Evolutionary conservation across 768 basidiomycete genomes (phyloP), one percentile per base, ranked within the genome.

Genomic region (Mycena capillaripes): DNA sequence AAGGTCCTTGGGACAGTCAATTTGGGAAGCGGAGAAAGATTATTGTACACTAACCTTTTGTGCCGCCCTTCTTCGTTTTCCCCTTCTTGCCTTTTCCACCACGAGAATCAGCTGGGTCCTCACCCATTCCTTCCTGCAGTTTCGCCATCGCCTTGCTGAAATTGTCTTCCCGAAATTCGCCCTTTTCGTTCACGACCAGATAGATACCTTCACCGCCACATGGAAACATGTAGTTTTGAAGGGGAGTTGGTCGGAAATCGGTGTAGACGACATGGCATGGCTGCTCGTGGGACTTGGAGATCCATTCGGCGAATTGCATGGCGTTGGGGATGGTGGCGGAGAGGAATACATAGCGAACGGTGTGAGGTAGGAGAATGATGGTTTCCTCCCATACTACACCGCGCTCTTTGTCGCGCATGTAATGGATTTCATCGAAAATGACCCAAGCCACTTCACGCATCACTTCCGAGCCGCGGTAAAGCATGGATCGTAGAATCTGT

Each of bases 371-470:
- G 2, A 99, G 90, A 76, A 99, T 99, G 79, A 99, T 98, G 1
- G 97, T 97, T 81, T 98, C 97, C 83, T 99, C 97, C 98, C 98
- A 99, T 30, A 99, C 98, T 23, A 99, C 98, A 75, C 98, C 98
- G 76, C 98, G 95, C 80, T 99, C 98, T 78, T 96, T 96, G 86
- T 99, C 98, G 71, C 98, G 93, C 98, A 99, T 99, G 84, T 99
- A 99, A 80, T 99, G 98, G 72, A 99, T 98, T 84, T 99, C 98
- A 80, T 99, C 98, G 81, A 99, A 99, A 75, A 99, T 91, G 67
- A 99, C 97, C 98, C 98, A 99, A 1, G 97, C 97, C n/a, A 99
- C 97, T 85, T 99, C 98, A 67, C 98, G 95, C 94, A 99, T 97
- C 75, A 99, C 93, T 84, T 99, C 98, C 4, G 97, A 98, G 44